Conservation (phyloP, 352 stramenopile species). For the Phytopythium kandeliae region DNA sequence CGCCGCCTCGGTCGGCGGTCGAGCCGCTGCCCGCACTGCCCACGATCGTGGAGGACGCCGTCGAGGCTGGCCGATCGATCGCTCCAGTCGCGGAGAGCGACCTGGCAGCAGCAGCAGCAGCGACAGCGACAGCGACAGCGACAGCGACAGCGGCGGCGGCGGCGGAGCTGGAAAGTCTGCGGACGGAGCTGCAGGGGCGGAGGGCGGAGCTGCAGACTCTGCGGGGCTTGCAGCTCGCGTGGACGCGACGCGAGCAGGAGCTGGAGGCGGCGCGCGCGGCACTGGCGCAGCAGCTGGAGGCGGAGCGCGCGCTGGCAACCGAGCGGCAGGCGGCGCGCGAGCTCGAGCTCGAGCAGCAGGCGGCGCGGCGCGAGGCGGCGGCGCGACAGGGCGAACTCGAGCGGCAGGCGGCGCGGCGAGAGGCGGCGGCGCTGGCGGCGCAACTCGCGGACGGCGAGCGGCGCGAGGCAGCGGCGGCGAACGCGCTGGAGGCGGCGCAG, state of each 20-base stretch:
- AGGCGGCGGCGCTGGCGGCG: slow-evolving; percentile 12
- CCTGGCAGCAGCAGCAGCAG: background rate
- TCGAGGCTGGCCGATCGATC: background rate
- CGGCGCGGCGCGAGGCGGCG: slow-evolving; percentile 14
- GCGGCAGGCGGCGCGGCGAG: slow-evolving; percentile 5
- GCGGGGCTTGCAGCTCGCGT: background rate
- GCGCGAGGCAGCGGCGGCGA: slow-evolving; percentile 18
- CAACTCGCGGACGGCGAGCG: slow-evolving; percentile 21
- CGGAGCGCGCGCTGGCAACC: slow-evolving; percentile 9
- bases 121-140: too few relatives aligned
- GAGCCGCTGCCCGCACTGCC: background rate
- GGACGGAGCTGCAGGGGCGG: too few relatives aligned
- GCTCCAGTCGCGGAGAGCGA: too few relatives aligned
- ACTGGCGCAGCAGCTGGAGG: slow-evolving; percentile 3
- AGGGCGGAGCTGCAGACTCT: slow-evolving; percentile 1
- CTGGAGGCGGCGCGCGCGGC: slow-evolving; percentile 3
- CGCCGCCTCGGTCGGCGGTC: background rate
- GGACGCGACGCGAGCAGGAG: slow-evolving; percentile 1
- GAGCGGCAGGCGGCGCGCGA: background rate
- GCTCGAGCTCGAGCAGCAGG: slow-evolving; percentile 11
- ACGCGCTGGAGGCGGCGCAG: slow-evolving; percentile 20
- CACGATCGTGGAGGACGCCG: background rate
- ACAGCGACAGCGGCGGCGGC: background rate
- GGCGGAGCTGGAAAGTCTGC: slow-evolving; percentile 7
- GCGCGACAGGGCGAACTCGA: slow-evolving; percentile 11